phyloP scores from a whole-genome alignment of 768 basidiomycete genomes.

The Piloderma croceum region DNA sequence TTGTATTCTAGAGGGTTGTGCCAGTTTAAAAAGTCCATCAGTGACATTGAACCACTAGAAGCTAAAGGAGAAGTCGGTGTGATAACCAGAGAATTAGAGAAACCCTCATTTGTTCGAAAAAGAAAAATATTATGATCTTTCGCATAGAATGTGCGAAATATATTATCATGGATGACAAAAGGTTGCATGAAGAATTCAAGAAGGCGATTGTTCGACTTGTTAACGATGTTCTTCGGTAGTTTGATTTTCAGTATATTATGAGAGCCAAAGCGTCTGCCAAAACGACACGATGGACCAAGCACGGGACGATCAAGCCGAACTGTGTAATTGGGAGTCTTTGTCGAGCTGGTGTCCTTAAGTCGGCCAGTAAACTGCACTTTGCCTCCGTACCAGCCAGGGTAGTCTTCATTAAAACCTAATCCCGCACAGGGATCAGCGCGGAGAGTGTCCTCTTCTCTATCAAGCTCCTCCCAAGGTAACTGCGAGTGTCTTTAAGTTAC shows the following conservation, averaged over 20 bases:
- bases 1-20: slow-evolving; percentile 50
- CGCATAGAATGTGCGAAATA: slow-evolving; percentile 57
- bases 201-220: slow-evolving; percentile 27
- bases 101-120: slow-evolving; percentile 46
- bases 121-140: slow-evolving; percentile 57
- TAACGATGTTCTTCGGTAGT: slow-evolving; percentile 30
- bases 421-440: slow-evolving; percentile 27
- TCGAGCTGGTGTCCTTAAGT: slow-evolving; percentile 18
- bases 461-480: slow-evolving; percentile 62
- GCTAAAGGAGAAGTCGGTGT: background rate
- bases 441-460: slow-evolving; percentile 45
- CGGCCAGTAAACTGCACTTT: slow-evolving; percentile 49
- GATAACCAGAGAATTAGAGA: slow-evolving; percentile 7
- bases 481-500: slow-evolving; percentile 21
- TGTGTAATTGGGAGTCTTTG: slow-evolving; percentile 21
- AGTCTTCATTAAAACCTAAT: slow-evolving; percentile 36
- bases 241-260: slow-evolving; percentile 48
- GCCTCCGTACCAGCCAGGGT: slow-evolving; percentile 54
- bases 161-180: slow-evolving; percentile 45
- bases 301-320: slow-evolving; percentile 44
- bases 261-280: slow-evolving; percentile 62
- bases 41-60: slow-evolving; percentile 16
- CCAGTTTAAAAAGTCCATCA: slow-evolving; percentile 47
- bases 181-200: slow-evolving; percentile 41
- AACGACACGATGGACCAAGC: slow-evolving; percentile 51